Evolutionary conservation across 176 grass and related monocot genomes (phyloP).

Genomic region (Oryza glumipatula): DNA sequence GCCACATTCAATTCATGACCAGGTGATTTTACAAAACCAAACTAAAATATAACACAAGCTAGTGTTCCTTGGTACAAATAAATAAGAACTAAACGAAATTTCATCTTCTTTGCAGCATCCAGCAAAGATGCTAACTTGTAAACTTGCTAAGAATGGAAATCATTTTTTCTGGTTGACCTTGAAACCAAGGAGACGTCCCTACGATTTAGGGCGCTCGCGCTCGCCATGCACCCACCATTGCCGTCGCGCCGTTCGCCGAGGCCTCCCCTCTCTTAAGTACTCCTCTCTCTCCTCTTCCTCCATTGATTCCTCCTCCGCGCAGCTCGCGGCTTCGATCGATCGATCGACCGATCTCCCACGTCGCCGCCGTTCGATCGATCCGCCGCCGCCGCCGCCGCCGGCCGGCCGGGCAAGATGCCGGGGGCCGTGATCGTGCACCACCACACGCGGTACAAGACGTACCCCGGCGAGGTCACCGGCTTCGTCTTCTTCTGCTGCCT

Average conservation of each 20-base stretch:
- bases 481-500: conserved; percentile 54
- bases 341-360: not conserved
- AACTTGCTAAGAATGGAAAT: conserved; percentile 24
- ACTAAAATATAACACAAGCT: too few species aligned
- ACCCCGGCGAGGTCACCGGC: conserved; percentile 58
- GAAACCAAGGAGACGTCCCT: conserved; percentile 32
- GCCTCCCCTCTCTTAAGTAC: conserved; percentile 43
- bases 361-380: not conserved
- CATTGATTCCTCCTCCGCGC: conserved; percentile 41
- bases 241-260: conserved; percentile 37
- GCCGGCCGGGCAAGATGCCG: conserved; percentile 43
- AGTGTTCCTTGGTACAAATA: too few species aligned
- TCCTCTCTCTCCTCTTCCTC: conserved; percentile 21
- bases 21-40: too few species aligned
- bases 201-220: conserved; percentile 33
- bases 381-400: too few species aligned
- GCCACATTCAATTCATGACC: too few species aligned
- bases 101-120: not conserved
- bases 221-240: conserved; percentile 38
- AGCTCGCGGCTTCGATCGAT: too few species aligned
- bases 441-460: conserved; percentile 54
- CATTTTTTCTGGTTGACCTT: conserved; percentile 22
- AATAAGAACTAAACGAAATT: too few species aligned
- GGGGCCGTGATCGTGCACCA: conserved; percentile 61
- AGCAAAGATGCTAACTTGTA: not conserved